These are phyloP conservation scores for Cymbidium sinense DNA, from an alignment of 106 monocot genomes.

Conservation along the genomic window DNA sequence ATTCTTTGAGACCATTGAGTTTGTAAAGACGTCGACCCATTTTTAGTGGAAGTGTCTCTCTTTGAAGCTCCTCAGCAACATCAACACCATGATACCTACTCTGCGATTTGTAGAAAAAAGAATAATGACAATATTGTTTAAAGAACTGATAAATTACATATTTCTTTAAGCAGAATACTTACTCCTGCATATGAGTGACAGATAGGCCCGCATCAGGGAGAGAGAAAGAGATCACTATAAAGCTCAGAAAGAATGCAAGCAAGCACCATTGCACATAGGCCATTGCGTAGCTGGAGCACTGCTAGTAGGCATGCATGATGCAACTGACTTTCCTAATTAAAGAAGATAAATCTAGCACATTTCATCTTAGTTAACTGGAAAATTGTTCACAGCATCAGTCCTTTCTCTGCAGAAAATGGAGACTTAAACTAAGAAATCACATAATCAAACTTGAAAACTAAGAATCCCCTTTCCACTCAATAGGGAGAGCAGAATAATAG, in stretches of 20 bases:
- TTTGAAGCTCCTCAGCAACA: slow-evolving; percentile 51
- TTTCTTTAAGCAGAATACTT: slow-evolving; percentile 1
- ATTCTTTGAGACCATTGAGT: slow-evolving; percentile 44
- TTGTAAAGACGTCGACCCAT: slow-evolving; percentile 48
- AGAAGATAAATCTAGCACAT: slow-evolving; percentile 3
- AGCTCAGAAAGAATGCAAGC: background rate
- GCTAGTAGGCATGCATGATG: background rate
- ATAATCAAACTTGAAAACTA: background rate
- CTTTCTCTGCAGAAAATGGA: background rate
- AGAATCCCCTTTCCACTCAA: background rate
- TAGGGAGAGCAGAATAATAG: background rate
- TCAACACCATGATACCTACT: slow-evolving; percentile 30
- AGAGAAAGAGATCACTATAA: background rate
- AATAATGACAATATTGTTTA: background rate
- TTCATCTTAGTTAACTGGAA: background rate
- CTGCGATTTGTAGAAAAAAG: slow-evolving; percentile 17
- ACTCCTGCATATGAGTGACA: background rate
- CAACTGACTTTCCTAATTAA: background rate
- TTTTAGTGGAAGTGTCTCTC: slow-evolving; percentile 44
- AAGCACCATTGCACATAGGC: background rate
- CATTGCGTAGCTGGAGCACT: background rate
- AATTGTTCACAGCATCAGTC: background rate
- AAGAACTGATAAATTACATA: background rate
- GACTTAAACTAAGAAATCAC: background rate
- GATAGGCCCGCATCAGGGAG: background rate